phyloP scores from a whole-genome alignment of 345 rosid genomes.

The Arabidopsis arenosa region DNA sequence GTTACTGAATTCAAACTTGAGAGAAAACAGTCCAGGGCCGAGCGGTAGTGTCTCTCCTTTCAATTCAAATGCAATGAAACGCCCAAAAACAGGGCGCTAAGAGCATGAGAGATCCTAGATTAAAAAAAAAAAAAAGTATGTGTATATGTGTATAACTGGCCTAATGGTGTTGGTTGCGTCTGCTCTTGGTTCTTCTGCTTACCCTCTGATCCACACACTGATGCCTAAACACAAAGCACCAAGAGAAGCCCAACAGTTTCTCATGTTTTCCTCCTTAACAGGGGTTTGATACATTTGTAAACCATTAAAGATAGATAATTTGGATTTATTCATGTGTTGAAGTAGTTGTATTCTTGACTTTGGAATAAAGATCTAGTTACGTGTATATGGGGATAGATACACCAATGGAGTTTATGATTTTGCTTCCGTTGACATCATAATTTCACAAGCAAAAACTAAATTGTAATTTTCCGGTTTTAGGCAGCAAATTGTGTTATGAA shows the following conservation, averaged over 20 bases:
- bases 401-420: conserved; percentile 8
- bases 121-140: not conserved
- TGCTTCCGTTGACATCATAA: not conserved
- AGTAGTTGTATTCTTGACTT: conserved; percentile 17
- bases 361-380: conserved; percentile 1
- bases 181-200: conserved; percentile 39
- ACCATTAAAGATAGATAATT: conserved; percentile 29
- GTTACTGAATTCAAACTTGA: conserved; percentile 80
- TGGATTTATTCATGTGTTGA: conserved; percentile 41
- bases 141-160: conserved; percentile 33
- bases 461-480: not conserved
- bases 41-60: conserved; percentile 95
- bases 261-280: conserved; percentile 2
- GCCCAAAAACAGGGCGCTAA: conserved; percentile 89
- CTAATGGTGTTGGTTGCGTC: conserved; percentile 36
- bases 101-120: conserved; percentile 17
- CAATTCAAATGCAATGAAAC: conserved; percentile 95
- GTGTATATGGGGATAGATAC: conserved; percentile 2
- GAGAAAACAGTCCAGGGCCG: conserved; percentile 98
- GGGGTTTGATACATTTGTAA: conserved; percentile 28
- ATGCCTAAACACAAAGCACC: conserved; percentile 35
- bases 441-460: not conserved
- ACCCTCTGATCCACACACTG: conserved; percentile 34
- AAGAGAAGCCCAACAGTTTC: conserved; percentile 28
- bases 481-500: not conserved